Percentiles rank a stretch among this genome's conserved stretches.
phyloP scores from a whole-genome alignment of 75 land plant genomes.

The Pseudotsuga menziesii region DNA sequence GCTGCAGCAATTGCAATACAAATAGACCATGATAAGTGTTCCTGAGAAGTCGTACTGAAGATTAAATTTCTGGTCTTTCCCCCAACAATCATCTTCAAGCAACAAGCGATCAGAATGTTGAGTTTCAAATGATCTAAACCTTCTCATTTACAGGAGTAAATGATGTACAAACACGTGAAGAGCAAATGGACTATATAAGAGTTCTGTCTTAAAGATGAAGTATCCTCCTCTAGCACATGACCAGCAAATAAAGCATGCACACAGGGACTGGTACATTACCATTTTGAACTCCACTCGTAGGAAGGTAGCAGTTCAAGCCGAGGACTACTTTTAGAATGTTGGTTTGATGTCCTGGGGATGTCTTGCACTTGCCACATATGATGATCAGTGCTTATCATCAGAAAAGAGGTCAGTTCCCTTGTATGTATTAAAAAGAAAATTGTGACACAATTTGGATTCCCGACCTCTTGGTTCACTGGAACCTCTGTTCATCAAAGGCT shows the following conservation, averaged over 20 bases:
- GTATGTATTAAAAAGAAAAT: background rate
- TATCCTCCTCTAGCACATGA: constrained; percentile 4
- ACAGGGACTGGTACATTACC: background rate
- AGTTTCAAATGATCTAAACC: constrained; percentile 4
- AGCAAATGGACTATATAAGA: background rate
- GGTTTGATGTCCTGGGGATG: background rate
- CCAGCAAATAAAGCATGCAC: background rate
- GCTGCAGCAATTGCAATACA: background rate
- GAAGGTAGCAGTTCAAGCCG: background rate
- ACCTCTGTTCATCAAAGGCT: background rate
- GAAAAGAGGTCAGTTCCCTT: background rate
- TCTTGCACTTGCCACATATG: background rate
- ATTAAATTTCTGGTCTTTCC: background rate
- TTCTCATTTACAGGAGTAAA: constrained; percentile 8
- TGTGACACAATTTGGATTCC: background rate
- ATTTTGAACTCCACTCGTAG: background rate
- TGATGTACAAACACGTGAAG: background rate
- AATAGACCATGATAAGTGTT: background rate
- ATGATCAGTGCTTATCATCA: no score
- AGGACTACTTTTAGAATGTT: background rate
- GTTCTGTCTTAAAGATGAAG: background rate
- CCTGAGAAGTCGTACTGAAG: background rate
- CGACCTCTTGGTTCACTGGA: background rate
- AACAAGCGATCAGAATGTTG: constrained; percentile 12
- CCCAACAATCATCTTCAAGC: constrained; percentile 1